Evolutionary conservation across 148 eudicot species (phyloP).

Genomic region (Rhododendron molle): DNA sequence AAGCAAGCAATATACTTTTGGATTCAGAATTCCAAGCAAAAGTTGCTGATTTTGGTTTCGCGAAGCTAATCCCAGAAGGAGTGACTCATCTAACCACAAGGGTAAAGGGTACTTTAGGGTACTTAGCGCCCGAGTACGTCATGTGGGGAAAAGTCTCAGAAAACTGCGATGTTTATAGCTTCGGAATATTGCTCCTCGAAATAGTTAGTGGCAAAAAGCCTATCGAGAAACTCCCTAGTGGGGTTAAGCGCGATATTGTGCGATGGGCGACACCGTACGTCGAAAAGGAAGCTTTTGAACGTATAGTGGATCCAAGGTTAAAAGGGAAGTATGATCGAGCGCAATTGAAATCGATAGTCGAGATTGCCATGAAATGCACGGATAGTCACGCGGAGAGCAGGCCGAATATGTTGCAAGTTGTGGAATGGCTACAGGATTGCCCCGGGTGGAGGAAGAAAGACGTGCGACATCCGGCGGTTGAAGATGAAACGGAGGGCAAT

Average conservation of each 20-base stretch:
- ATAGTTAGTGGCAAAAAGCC: constrained; percentile 37
- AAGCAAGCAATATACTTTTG: constrained; percentile 42
- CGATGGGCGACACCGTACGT: constrained; percentile 34
- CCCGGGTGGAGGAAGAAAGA: constrained; percentile 21
- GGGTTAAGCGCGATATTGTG: constrained; percentile 29
- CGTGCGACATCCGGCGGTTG: background rate
- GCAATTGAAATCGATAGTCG: constrained; percentile 18
- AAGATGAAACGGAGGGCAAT: background rate
- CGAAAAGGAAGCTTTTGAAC: constrained; percentile 22
- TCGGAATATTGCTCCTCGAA: constrained; percentile 40
- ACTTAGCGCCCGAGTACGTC: constrained; percentile 49
- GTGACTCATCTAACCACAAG: constrained; percentile 44
- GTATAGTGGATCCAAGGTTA: constrained; percentile 35
- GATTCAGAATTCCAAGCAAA: constrained; percentile 38
- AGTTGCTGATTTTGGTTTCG: constrained; percentile 53
- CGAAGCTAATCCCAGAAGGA: constrained; percentile 45
- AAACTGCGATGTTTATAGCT: constrained; percentile 44
- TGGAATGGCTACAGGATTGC: constrained; percentile 28
- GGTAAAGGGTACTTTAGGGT: constrained; percentile 45
- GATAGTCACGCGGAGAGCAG: constrained; percentile 31
- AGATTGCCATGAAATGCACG: constrained; percentile 29
- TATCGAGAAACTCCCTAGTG: constrained; percentile 31
- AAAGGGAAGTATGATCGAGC: constrained; percentile 25
- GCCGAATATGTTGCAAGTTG: constrained; percentile 45
- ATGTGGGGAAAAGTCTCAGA: constrained; percentile 54